Evolutionary conservation across 75 land plant species (phyloP).

Genomic region (Pinus albicaulis): DNA sequence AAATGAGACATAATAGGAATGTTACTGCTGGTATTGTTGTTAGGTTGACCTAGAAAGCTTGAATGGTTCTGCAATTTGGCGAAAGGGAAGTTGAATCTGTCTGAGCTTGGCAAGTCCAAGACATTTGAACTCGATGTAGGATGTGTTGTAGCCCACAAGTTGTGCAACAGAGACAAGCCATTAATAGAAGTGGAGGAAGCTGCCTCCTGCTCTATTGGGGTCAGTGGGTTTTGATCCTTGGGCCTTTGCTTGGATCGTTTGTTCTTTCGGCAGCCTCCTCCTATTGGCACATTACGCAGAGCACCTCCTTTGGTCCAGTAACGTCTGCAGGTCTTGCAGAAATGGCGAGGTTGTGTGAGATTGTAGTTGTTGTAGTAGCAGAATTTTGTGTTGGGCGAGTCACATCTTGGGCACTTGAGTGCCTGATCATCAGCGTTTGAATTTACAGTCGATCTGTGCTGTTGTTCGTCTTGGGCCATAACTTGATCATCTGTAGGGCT

Average conservation of each 20-base stretch:
- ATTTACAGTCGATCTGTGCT: no score
- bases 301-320: conserved; percentile 27
- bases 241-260: conserved; percentile 11
- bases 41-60: neutral
- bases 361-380: conserved; percentile 36
- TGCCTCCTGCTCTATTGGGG: neutral
- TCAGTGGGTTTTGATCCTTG: neutral
- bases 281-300: conserved; percentile 25
- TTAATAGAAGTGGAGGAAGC: neutral
- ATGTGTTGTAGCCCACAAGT: neutral
- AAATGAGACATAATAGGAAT: neutral
- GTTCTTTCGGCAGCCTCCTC: conserved; percentile 20
- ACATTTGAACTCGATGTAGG: neutral
- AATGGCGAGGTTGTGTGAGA: conserved; percentile 22
- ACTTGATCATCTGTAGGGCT: no score
- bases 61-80: conserved; percentile 1
- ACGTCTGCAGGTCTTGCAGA: conserved; percentile 29
- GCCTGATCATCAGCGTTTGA: no score
- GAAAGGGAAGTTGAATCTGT: neutral
- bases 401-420: conserved; percentile 20
- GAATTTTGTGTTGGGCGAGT: conserved; percentile 18
- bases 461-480: no score
- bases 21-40: neutral
- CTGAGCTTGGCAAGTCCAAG: neutral
- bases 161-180: neutral